Evolutionary conservation across 1,284 basidiomycete genomes (phyloP).

Genomic region (Moesziomyces globuligerus): DNA sequence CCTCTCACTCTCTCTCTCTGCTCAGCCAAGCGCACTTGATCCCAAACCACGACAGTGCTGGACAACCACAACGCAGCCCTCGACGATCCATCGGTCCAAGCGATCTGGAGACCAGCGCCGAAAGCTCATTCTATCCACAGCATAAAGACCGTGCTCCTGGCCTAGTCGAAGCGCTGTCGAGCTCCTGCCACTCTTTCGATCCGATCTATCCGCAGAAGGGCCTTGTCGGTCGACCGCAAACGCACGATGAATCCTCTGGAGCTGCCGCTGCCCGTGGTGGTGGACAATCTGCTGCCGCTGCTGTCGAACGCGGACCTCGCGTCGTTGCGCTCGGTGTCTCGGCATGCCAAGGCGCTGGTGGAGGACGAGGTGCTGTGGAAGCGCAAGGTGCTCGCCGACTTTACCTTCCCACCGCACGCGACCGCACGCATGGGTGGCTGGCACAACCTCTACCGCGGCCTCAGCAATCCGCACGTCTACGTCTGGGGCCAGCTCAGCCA

Average conservation of each 20-base stretch:
- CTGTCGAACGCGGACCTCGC: slow-evolving; percentile 31
- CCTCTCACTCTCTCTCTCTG: too few species aligned
- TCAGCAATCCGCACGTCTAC: slow-evolving; percentile 32
- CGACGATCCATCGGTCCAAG: too few species aligned
- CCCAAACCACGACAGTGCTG: too few species aligned
- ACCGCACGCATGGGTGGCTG: slow-evolving; percentile 39
- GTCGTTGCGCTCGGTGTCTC: slow-evolving; percentile 19
- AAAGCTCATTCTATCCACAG: too few species aligned
- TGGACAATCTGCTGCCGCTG: slow-evolving; percentile 33
- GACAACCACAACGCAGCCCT: too few species aligned
- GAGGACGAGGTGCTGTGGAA: slow-evolving; percentile 48
- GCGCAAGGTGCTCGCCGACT: slow-evolving; percentile 37
- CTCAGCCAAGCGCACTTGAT: too few species aligned
- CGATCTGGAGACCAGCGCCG: too few species aligned
- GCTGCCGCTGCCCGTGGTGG: slow-evolving; percentile 27
- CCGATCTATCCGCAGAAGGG: too few species aligned
- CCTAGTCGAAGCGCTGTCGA: too few species aligned
- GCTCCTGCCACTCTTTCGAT: too few species aligned
- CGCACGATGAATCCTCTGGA: slow-evolving; percentile 21
- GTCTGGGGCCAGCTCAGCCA: slow-evolving; percentile 41
- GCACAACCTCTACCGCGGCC: slow-evolving; percentile 42
- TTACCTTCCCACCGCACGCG: slow-evolving; percentile 40
- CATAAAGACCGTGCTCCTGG: too few species aligned
- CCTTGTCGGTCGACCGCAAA: too few species aligned
- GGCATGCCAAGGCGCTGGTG: slow-evolving; percentile 10